phyloP scores from a whole-genome alignment of 306 rosid genomes.

The Carpinus fangiana region DNA sequence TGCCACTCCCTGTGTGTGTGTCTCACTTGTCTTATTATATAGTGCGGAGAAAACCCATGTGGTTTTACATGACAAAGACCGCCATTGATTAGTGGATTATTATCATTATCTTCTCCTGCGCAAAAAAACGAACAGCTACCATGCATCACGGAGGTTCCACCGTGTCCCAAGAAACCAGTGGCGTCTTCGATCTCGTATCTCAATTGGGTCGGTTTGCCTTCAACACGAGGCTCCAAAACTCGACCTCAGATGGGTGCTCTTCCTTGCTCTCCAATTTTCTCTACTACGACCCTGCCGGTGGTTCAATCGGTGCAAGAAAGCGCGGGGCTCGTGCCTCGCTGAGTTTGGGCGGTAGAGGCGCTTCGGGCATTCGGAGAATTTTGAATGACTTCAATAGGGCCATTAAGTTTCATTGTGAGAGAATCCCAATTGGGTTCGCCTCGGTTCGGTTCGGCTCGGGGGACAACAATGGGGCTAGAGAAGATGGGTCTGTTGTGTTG shows the following conservation, averaged over 20 bases:
- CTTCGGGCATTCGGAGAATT: constrained; percentile 43
- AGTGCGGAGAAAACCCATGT: constrained; percentile 9
- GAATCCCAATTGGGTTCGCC: constrained; percentile 75
- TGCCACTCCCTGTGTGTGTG: background rate
- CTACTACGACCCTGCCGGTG: constrained; percentile 36
- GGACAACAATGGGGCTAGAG: constrained; percentile 38
- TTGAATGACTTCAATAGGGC: constrained; percentile 60
- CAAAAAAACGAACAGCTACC: constrained; percentile 7
- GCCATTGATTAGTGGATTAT: constrained; percentile 17
- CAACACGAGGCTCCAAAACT: constrained; percentile 35
- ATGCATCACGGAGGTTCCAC: constrained; percentile 59
- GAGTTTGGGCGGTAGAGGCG: constrained; percentile 32
- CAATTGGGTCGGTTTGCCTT: constrained; percentile 56
- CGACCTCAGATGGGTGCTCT: constrained; percentile 42
- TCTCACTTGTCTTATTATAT: background rate
- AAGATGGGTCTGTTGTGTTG: constrained; percentile 30
- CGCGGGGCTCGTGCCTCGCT: constrained; percentile 45
- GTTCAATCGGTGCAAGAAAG: constrained; percentile 20
- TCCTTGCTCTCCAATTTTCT: constrained; percentile 45
- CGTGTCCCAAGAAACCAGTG: constrained; percentile 44
- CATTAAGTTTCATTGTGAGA: constrained; percentile 63
- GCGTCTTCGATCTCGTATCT: constrained; percentile 50
- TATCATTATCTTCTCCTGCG: background rate
- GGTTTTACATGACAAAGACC: background rate
- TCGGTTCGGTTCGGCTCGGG: constrained; percentile 46